Evolutionary conservation across 441 rosid species (phyloP), one percentile per base, ranked within the genome.

Genomic region (Jatropha podagrica): DNA sequence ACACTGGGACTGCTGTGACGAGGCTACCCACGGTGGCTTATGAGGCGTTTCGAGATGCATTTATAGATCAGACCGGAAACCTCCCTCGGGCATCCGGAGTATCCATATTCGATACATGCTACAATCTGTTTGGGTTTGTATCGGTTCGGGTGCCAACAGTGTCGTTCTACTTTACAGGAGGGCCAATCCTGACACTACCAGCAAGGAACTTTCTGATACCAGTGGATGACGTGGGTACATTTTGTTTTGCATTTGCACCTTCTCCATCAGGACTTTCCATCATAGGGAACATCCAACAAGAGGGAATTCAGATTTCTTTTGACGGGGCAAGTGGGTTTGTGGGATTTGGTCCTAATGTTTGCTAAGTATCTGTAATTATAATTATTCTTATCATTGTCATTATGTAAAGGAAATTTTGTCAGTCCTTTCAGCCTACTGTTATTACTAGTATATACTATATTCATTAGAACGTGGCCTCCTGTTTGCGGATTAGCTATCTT

Each of bases 231-330:
- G 81, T 62, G 65, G 97, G 98, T 15, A 96, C 97, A 0, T 96
- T 91, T 62, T 96, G 99, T 80, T 90, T 96, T 32, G 97, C 99
- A 32, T 96, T 96, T 63, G 97, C 98, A 11, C 77, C 93, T 40
- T 87, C 99, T 0, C 81, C 88, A 9, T 75, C 93, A 0, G 89
- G 88, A 46, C 90, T 94, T 23, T 93, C 99, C 76, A 96, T 96
- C 77, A 84, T 96, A 18, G 99, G 99, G 69, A 96, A 96, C 83
- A 92, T 94, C 56, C 99, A 96, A 74, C 98, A 93, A 80, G 97
- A 94, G 71, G 97, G 99, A 41, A 96, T 96, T 52, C 98, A 94
- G 69, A 89, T 96, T 40, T 92, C 98, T 13, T 80, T 94, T 63
- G 98, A 96, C 79, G 99, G 92, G 77, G 91, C 97, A 63, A 92